These are phyloP conservation scores for Picocystis salinarum DNA, from an alignment of 139 green algal genomes.

Conservation along the genomic window DNA sequence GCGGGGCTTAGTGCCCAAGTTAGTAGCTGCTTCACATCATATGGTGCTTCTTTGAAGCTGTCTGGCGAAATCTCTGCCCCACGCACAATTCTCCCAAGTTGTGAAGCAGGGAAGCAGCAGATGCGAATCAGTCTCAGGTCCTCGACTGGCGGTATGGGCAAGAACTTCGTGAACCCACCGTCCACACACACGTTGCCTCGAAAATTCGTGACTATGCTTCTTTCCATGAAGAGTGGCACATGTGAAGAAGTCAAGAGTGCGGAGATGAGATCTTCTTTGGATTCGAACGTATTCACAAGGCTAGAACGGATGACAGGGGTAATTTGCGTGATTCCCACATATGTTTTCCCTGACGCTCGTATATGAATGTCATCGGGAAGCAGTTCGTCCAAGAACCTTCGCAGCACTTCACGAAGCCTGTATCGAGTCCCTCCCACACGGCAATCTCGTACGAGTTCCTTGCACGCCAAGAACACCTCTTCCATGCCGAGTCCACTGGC, in stretches of 20 bases:
- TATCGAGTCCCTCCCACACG: slow-evolving; percentile 29
- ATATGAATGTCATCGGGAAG: slow-evolving; percentile 34
- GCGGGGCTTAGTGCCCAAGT: too few relatives aligned
- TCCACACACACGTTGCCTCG: slow-evolving; percentile 31
- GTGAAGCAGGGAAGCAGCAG: too few relatives aligned
- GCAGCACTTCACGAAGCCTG: slow-evolving; percentile 18
- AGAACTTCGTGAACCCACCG: slow-evolving; percentile 67
- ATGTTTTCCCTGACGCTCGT: slow-evolving; percentile 12
- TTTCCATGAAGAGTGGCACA: slow-evolving; percentile 23
- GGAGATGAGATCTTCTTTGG: slow-evolving; percentile 47
- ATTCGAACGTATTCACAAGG: slow-evolving; percentile 36
- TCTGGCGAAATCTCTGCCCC: too few relatives aligned
- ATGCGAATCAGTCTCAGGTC: too few relatives aligned
- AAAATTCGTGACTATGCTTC: slow-evolving; percentile 26
- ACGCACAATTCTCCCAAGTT: too few relatives aligned
- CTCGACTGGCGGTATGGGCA: slow-evolving; percentile 27
- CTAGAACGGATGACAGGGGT: slow-evolving; percentile 12
- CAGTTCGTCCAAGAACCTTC: slow-evolving; percentile 14
- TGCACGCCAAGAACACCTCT: slow-evolving; percentile 15
- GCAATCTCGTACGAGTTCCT: slow-evolving; percentile 23
- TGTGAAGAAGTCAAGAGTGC: slow-evolving; percentile 59
- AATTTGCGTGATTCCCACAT: slow-evolving; percentile 28
- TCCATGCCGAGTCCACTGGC: slow-evolving; percentile 26
- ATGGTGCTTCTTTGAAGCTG: too few relatives aligned
- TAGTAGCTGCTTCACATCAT: too few relatives aligned